A percentile compares a stretch with the other conserved stretches of the same genome.
Conservation (phyloP, 2,329 filamentous ascomycete species). For the Paraconiothyrium sp. region DNA sequence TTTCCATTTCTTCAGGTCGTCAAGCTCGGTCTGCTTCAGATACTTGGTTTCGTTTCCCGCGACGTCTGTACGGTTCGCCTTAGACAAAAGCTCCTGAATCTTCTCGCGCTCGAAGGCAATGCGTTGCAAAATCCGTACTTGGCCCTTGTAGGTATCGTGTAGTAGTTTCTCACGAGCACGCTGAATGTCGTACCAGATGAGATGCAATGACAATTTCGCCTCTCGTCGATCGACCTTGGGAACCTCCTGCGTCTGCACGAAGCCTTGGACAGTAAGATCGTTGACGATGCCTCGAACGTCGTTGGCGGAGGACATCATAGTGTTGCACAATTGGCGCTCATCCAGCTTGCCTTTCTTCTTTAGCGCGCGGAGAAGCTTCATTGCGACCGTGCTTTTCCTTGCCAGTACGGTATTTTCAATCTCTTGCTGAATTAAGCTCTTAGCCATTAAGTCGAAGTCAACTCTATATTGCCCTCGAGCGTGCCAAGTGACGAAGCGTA, state of each 20-base stretch:
- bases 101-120: slow-evolving; percentile 78
- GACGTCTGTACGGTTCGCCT: slow-evolving; percentile 87
- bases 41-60: slow-evolving; percentile 84
- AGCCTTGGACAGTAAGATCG: slow-evolving; percentile 84
- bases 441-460: slow-evolving; percentile 78
- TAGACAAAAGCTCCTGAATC: slow-evolving; percentile 76
- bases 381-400: slow-evolving; percentile 77
- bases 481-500: slow-evolving; percentile 72
- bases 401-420: slow-evolving; percentile 83
- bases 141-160: slow-evolving; percentile 87
- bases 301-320: slow-evolving; percentile 83
- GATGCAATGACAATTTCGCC: slow-evolving; percentile 84
- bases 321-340: slow-evolving; percentile 83
- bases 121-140: slow-evolving; percentile 85
- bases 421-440: slow-evolving; percentile 76
- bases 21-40: slow-evolving; percentile 77
- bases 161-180: slow-evolving; percentile 75
- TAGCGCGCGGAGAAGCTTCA: slow-evolving; percentile 86
- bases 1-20: slow-evolving; percentile 71
- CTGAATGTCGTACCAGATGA: slow-evolving; percentile 89
- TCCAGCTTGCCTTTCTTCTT: slow-evolving; percentile 91
- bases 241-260: slow-evolving; percentile 92
- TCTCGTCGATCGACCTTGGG: slow-evolving; percentile 85
- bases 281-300: slow-evolving; percentile 87
- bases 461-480: slow-evolving; percentile 74